These are phyloP conservation scores for Calonectria leucothoes DNA, from an alignment of 2,329 filamentous ascomycete genomes.

Conservation along the genomic window DNA sequence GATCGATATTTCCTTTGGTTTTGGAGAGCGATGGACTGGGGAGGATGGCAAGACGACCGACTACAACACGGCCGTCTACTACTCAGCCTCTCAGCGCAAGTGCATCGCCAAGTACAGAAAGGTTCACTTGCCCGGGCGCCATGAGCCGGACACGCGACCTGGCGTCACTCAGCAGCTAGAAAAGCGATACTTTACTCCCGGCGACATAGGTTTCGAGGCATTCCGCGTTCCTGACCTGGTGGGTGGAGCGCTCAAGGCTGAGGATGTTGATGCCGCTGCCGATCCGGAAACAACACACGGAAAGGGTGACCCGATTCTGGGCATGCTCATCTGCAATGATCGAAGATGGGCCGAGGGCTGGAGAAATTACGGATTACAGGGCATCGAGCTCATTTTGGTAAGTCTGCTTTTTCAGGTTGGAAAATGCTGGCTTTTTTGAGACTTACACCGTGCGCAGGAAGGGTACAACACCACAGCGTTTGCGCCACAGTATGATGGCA, in stretches of 20 bases:
- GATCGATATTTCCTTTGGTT: conserved; percentile 65
- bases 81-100: conserved; percentile 52
- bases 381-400: conserved; percentile 45
- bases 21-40: conserved; percentile 56
- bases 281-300: background rate
- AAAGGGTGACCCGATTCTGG: conserved; percentile 63
- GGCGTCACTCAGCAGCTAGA: conserved; percentile 65
- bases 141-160: conserved; percentile 61
- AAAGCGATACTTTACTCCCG: conserved; percentile 65
- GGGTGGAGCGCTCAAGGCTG: conserved; percentile 35
- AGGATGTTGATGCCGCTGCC: conserved; percentile 38
- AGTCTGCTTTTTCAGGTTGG: background rate
- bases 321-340: conserved; percentile 68
- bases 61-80: conserved; percentile 64
- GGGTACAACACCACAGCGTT: conserved; percentile 64
- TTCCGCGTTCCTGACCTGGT: conserved; percentile 63
- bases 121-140: conserved; percentile 64
- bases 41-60: conserved; percentile 50
- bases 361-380: conserved; percentile 60
- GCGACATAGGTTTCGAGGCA: conserved; percentile 63
- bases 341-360: conserved; percentile 65
- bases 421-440: background rate
- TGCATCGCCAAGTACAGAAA: conserved; percentile 66
- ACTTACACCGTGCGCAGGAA: conserved; percentile 12
- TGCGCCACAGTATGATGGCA: conserved; percentile 54